Base-by-base conservation (phyloP, 805 yeast species). In the Yarrowia sp. region DNA sequence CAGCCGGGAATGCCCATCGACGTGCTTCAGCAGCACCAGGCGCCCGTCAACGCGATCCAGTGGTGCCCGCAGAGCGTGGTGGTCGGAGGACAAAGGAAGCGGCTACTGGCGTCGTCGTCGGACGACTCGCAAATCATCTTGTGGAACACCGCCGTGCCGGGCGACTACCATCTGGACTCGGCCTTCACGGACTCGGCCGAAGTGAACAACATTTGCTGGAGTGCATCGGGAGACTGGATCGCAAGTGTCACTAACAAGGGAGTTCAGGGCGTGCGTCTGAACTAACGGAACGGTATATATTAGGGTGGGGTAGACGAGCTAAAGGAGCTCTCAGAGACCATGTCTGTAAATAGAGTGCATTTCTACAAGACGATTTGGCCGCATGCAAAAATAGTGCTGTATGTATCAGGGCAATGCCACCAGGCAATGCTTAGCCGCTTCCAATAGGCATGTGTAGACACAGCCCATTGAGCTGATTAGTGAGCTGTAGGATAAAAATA, bases 1-100 rank as follows among this genome's bases (percentile, higher is more conserved):
- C 84, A 86, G 71, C 97, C 97, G 0, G 96, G 97, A 3, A 72
- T 84, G 1, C 97, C 98, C 0, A 79, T 87, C 1, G 73, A 81
- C n/a, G 80, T 82, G 0, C 77, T 93, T 41, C 84, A 84, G 33
- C 92, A 87, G 14, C 96, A 87, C 71, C 69, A 75, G 25, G 83
- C 84, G 0, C 78, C 87, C 1, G 82, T 93, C 22, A 93, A 93
- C 70, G 79, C 84, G 65, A 81, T 92, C 16, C 74, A 79, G 59
- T 93, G 97, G 97, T 93, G 92, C 68, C 97, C 98, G 0, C 62
- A 65, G 24, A 66, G 64, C 19, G 63, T 41, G 16, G 66, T 61
- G n/a, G 58, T 41, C 18, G 64, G 62, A 6, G 62, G 53, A 22
- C 31, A 25, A 22, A 14, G 62, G n/a, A 58, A 58, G 41, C 21